Evolutionary conservation across 2,329 filamentous ascomycete species (phyloP).

Genomic region (Verticillium zaregamsianum): DNA sequence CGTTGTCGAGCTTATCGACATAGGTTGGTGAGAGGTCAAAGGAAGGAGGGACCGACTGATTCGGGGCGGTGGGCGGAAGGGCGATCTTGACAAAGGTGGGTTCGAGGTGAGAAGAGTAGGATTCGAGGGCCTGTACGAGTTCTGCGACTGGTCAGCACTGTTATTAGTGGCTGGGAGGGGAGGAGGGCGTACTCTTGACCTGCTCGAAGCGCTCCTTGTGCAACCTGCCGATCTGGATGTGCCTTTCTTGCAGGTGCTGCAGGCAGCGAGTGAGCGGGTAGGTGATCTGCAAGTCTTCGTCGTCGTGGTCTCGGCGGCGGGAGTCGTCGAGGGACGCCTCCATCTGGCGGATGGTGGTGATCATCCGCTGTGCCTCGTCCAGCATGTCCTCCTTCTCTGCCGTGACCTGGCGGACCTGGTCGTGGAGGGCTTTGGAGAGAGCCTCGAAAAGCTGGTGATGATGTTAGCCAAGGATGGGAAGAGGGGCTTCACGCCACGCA

Average conservation of each 20-base stretch:
- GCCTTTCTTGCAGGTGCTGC: conserved; percentile 78
- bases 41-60: conserved; percentile 70
- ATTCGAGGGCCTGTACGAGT: conserved; percentile 88
- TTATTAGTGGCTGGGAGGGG: neutral
- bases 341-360: conserved; percentile 89
- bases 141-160: conserved; percentile 46
- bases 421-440: conserved; percentile 86
- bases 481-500: conserved; percentile 35
- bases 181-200: conserved; percentile 70
- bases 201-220: conserved; percentile 93
- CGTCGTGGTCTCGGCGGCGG: conserved; percentile 60
- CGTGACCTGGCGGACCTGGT: conserved; percentile 80
- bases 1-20: conserved; percentile 77
- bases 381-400: conserved; percentile 85
- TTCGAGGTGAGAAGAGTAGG: conserved; percentile 94
- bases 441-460: conserved; percentile 78
- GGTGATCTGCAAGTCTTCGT: conserved; percentile 70
- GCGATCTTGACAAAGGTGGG: conserved; percentile 79
- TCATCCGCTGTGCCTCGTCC: conserved; percentile 83
- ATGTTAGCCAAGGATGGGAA: neutral
- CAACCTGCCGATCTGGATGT: conserved; percentile 71
- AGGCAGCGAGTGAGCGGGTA: conserved; percentile 81
- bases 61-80: conserved; percentile 76
- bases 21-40: conserved; percentile 94
- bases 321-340: conserved; percentile 81